Conservation (phyloP, 768 basidiomycete species). For the Termitomyces sp. region DNA sequence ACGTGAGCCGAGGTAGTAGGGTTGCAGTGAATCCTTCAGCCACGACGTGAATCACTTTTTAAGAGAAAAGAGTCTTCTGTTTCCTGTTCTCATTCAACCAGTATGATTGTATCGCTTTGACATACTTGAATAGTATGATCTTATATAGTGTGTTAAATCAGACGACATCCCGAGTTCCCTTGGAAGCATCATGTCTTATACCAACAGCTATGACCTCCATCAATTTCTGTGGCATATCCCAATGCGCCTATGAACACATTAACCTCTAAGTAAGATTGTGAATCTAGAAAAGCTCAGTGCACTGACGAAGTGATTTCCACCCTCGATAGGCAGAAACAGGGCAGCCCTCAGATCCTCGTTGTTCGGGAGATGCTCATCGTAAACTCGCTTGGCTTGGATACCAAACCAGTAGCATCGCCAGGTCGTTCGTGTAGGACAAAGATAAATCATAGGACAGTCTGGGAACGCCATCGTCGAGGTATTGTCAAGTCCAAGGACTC, state of each 20-base stretch:
- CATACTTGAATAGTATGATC: not conserved
- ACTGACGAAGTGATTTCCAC: conserved; percentile 32
- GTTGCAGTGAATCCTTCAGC: no score
- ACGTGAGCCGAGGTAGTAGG: no score
- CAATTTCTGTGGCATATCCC: conserved; percentile 6
- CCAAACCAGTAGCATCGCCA: conserved; percentile 21
- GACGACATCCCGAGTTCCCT: not conserved
- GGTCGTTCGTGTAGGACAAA: conserved; percentile 16
- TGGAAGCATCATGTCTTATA: not conserved
- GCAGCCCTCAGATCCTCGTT: conserved; percentile 18
- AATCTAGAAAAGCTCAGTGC: not conserved
- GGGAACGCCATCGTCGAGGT: conserved; percentile 6
- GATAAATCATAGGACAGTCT: conserved; percentile 12
- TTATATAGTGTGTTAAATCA: not conserved
- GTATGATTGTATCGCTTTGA: not conserved
- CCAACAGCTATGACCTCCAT: conserved; percentile 6
- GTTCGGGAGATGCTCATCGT: conserved; percentile 12
- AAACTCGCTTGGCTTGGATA: conserved; percentile 11
- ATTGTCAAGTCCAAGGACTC: conserved; percentile 17
- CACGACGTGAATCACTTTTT: not conserved
- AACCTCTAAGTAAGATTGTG: not conserved
- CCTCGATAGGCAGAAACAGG: conserved; percentile 18
- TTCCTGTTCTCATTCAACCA: not conserved
- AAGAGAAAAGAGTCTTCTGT: no score
- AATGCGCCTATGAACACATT: conserved; percentile 4